Evolutionary conservation across 1,284 basidiomycete genomes (phyloP), one percentile per base, ranked within the genome.

Genomic region (Lentinula novae-zelandiae): DNA sequence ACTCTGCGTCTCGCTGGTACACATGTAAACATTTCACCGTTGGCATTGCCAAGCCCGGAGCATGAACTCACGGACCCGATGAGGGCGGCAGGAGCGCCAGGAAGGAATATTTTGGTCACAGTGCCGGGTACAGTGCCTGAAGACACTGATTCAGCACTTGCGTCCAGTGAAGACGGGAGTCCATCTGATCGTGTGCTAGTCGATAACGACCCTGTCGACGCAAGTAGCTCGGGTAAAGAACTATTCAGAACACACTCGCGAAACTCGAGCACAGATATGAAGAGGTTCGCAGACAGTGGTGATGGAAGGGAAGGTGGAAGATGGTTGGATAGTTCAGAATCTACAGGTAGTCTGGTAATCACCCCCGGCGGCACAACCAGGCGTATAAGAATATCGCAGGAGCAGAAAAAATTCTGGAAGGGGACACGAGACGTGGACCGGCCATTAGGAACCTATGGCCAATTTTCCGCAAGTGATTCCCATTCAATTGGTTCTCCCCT

Each of bases 51-150:
- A 2, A 92, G 89, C 36, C 93, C 93, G 0, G 93, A 95, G 70
- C 86, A 90, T 67, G 93, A 95, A 69, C 80, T 95, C 34, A 86
- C 87, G 6, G 93, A 95, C 71, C 93, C 93, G 0, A 86, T 95
- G 84, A 84, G 89, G 17, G 82, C 85, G 7, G 57, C 40, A 13
- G 57, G 57, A 53, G 39, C 27, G 8, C 22, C 44, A 15, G 57
- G 49, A n/a, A 52, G 49, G 36, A 33, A 48, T 40, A 79, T 86
- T 4, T 84, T 78, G 15, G 79, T 89, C n/a, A 77, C 83, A 3
- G 81, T 90, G 49, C 88, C 87, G 2, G 83, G 86, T n/a, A 80
- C 81, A 3, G 82, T 87, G 68, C 75, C 80, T 27, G 53, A 60
- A 15, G 54, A 57, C 20, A 20, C 40, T 2, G 50, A 53, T 36